Percentiles rank a stretch among this genome's conserved stretches.
These are phyloP conservation scores for Davidsoniella eucalypti DNA, from an alignment of 2,329 filamentous ascomycete species.

Conservation along the genomic window DNA sequence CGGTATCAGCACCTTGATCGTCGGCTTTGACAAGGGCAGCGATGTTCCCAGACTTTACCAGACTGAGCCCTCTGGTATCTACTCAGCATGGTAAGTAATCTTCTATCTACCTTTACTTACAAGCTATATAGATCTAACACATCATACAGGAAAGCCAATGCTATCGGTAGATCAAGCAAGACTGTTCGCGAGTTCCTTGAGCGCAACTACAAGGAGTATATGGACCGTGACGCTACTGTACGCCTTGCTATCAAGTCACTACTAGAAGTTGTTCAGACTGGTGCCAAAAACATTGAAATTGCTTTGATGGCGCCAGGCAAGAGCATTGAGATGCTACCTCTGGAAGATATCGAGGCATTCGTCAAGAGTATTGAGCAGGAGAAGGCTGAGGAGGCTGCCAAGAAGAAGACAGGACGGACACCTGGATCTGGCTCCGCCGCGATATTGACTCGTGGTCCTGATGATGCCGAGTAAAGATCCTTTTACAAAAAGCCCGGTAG, in stretches of 20 bases:
- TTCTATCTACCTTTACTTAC: background rate
- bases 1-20: conserved; percentile 92
- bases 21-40: conserved; percentile 94
- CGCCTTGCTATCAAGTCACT: conserved; percentile 96
- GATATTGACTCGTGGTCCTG: conserved; percentile 50
- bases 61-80: conserved; percentile 98
- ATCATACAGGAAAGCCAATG: conserved; percentile 79
- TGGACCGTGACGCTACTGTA: conserved; percentile 92
- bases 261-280: conserved; percentile 93
- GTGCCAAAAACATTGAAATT: conserved; percentile 99
- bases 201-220: conserved; percentile 94
- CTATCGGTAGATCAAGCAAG: conserved; percentile 95
- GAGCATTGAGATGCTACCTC: conserved; percentile 78
- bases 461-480: conserved; percentile 17
- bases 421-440: conserved; percentile 54
- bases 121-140: background rate
- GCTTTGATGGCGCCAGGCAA: conserved; percentile 93
- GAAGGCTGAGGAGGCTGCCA: conserved; percentile 96
- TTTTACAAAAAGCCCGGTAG: background rate
- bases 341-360: conserved; percentile 91
- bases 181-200: conserved; percentile 97
- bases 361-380: conserved; percentile 99
- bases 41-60: conserved; percentile 82
- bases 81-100: conserved; percentile 74
- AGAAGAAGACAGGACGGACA: conserved; percentile 75